Percentiles rank a stretch among this genome's conserved stretches.
Evolutionary conservation across 108 stramenopile species (phyloP).

Genomic region (Cyclostephanos tholiformis): DNA sequence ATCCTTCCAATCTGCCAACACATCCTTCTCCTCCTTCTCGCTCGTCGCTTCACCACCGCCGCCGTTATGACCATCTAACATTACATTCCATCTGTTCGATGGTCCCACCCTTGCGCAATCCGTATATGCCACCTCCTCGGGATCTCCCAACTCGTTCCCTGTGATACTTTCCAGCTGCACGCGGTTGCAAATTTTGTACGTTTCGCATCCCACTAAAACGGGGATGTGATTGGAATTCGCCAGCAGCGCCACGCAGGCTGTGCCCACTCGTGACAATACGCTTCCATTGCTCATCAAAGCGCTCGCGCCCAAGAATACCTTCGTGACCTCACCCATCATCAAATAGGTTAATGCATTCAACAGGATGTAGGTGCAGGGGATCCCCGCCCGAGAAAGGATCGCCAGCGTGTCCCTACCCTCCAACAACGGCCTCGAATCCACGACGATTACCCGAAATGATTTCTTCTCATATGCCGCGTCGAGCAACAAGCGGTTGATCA

Average conservation of each 20-base stretch:
- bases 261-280: constrained; percentile 90
- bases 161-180: constrained; percentile 97
- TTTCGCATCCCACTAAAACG: constrained; percentile 96
- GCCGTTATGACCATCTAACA: constrained; percentile 10
- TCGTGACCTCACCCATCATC: constrained; percentile 93
- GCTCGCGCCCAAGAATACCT: constrained; percentile 96
- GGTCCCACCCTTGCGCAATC: constrained; percentile 44
- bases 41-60: constrained; percentile 17
- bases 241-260: constrained; percentile 92
- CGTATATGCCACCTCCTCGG: constrained; percentile 67
- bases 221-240: constrained; percentile 89
- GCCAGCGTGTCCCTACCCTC: constrained; percentile 84
- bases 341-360: constrained; percentile 92
- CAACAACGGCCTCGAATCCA: constrained; percentile 84
- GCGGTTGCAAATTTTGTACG: constrained; percentile 98
- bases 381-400: constrained; percentile 67
- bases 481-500: constrained; percentile 63
- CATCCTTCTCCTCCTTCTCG: constrained; percentile 38
- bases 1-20: constrained; percentile 54
- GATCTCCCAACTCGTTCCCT: constrained; percentile 95
- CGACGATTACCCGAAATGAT: constrained; percentile 90
- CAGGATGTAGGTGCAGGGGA: constrained; percentile 87
- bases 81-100: constrained; percentile 32
- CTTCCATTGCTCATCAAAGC: constrained; percentile 96
- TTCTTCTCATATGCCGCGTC: constrained; percentile 53